Evolutionary conservation across 2,329 filamentous ascomycete species (phyloP), one percentile per base, ranked within the genome.

Genomic region (Cladophialophora immunda): DNA sequence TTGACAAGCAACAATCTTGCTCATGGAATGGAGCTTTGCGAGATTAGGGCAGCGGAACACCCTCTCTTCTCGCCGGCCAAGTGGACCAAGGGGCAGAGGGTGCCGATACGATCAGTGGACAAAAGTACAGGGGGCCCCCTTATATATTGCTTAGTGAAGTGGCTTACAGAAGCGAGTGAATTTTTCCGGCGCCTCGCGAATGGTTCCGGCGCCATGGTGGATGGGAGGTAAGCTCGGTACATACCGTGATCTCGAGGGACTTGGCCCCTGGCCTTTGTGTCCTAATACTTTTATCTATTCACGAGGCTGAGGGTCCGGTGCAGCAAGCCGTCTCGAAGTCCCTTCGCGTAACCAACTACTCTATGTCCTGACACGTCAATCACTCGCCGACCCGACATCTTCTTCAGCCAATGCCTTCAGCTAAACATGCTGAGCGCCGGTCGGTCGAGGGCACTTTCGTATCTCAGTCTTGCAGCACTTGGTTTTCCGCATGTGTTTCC

Each of bases 61-160:
- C 38, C 38, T 50, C 5, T 50, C 45, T 19, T 25, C 9, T 13
- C 45, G 13, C 8, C 22, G 13, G n/a, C 19, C 45, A 50, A 5
- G 45, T 50, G 45, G 45, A 50, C 9, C 45, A 50, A 17, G 22
- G n/a, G 9, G 45, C 19, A 59, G 38, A 7, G 25, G 38, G 38
- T 50, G 57, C 57, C 38, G 57, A 59, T 59, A 59, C 57, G 57
- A 59, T 47, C 27, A 30, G 22, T 4, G 41, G 17, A 34, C 57
- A 59, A 59, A 59, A 59, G 57, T 38, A 59, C 57, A 30, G 17
- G 36, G 30, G 30, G 17, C 57, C 57, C 55, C 52, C 27, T 38
- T 27, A 41, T 45, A 50, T 19, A 13, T 59, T 17, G 57, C 57
- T 50, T 30, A 52, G 4, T 45, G 30, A 41, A 25, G 36, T 6